A percentile compares a stretch with the other conserved stretches of the same genome.
Conservation (phyloP, 805 yeast species). For the Schwanniomyces pseudopolymorphus region DNA sequence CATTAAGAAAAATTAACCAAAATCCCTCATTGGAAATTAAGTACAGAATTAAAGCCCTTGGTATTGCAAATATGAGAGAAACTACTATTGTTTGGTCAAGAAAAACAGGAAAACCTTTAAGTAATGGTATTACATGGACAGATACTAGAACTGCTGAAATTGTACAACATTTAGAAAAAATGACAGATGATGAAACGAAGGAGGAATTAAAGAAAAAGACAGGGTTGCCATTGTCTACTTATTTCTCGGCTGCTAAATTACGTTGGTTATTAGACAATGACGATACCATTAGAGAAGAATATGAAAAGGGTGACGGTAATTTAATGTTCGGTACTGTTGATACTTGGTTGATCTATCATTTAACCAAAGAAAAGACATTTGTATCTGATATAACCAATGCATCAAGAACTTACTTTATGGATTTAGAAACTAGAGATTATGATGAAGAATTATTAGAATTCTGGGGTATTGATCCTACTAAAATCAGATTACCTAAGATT, state of each 20-base stretch:
- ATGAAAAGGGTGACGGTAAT: constrained; percentile 67
- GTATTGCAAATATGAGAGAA: constrained; percentile 95
- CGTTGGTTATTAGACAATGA: constrained; percentile 87
- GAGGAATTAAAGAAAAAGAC: constrained; percentile 60
- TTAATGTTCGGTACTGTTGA: constrained; percentile 93
- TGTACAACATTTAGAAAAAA: constrained; percentile 59
- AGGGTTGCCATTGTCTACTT: constrained; percentile 88
- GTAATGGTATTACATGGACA: constrained; percentile 94
- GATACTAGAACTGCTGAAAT: constrained; percentile 83
- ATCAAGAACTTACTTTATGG: constrained; percentile 86
- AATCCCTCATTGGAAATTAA: constrained; percentile 50
- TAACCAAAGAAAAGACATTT: constrained; percentile 67
- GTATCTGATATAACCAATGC: constrained; percentile 92
- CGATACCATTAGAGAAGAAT: constrained; percentile 60
- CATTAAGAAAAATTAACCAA: constrained; percentile 56
- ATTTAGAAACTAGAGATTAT: constrained; percentile 70
- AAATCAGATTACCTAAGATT: constrained; percentile 70
- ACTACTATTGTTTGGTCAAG: constrained; percentile 88
- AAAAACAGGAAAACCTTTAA: constrained; percentile 76
- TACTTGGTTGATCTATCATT: constrained; percentile 86
- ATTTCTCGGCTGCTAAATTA: constrained; percentile 87
- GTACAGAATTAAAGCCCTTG: constrained; percentile 69
- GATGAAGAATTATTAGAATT: constrained; percentile 73
- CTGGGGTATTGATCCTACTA: constrained; percentile 74
- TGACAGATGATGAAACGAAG: constrained; percentile 54